These are phyloP conservation scores for Aspergillus alliaceus DNA, from an alignment of 2,329 filamentous ascomycete genomes.

Conservation along the genomic window DNA sequence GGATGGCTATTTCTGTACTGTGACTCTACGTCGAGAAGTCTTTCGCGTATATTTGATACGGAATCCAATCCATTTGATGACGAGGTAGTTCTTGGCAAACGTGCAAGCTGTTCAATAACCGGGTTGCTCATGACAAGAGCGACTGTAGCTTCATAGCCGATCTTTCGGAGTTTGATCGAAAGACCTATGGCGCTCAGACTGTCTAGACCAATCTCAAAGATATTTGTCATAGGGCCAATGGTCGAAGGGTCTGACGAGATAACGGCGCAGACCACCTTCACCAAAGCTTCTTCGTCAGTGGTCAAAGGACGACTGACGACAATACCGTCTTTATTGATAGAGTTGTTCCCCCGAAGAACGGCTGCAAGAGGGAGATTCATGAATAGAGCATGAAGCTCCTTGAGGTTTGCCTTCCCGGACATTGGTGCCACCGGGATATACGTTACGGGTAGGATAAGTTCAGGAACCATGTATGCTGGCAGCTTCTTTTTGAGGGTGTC, in stretches of 20 bases:
- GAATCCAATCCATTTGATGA: not conserved
- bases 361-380: conserved; percentile 23
- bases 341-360: conserved; percentile 22
- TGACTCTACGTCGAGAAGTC: conserved; percentile 18
- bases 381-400: conserved; percentile 31
- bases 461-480: conserved; percentile 29
- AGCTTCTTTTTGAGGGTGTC: conserved; percentile 25
- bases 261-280: conserved; percentile 23
- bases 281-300: conserved; percentile 25
- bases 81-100: conserved; percentile 18
- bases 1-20: conserved; percentile 18
- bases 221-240: conserved; percentile 27
- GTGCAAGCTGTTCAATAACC: conserved; percentile 34
- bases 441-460: conserved; percentile 25
- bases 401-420: conserved; percentile 35
- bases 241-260: conserved; percentile 17
- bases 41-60: conserved; percentile 6
- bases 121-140: conserved; percentile 37
- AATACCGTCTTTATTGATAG: not conserved
- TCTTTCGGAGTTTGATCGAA: conserved; percentile 32
- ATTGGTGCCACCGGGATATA: conserved; percentile 28
- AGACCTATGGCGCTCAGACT: conserved; percentile 39
- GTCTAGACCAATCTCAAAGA: conserved; percentile 41
- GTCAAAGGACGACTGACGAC: conserved; percentile 17
- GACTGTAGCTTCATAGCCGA: conserved; percentile 35